phyloP scores from a whole-genome alignment of 2,329 filamentous ascomycete species.

The Pseudocercospora crystallina region DNA sequence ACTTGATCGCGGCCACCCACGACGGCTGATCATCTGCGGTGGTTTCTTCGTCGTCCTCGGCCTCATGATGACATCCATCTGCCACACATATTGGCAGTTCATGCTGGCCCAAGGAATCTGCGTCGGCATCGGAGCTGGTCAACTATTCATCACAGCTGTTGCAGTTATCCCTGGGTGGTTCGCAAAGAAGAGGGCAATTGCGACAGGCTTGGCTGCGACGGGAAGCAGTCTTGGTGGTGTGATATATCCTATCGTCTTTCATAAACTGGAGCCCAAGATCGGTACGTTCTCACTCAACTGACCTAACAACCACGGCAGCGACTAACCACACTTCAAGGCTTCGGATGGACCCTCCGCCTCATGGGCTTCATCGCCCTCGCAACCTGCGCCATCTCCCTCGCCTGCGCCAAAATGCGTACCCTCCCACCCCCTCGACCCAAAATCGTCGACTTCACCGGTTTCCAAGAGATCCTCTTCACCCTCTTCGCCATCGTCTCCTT shows the following conservation, averaged over 20 bases:
- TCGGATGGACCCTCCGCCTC: slow-evolving; percentile 53
- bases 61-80: slow-evolving; percentile 64
- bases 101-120: slow-evolving; percentile 53
- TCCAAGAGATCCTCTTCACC: slow-evolving; percentile 35
- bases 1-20: slow-evolving; percentile 51
- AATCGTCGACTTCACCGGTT: slow-evolving; percentile 41
- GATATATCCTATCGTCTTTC: slow-evolving; percentile 55
- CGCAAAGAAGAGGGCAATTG: slow-evolving; percentile 52
- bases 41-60: slow-evolving; percentile 60
- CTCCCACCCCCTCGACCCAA: slow-evolving; percentile 40
- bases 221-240: slow-evolving; percentile 49
- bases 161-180: slow-evolving; percentile 67
- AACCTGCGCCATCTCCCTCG: slow-evolving; percentile 1
- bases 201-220: slow-evolving; percentile 58
- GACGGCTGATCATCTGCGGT: slow-evolving; percentile 41
- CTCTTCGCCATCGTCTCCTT: slow-evolving; percentile 34
- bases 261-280: slow-evolving; percentile 51
- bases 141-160: slow-evolving; percentile 62
- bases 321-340: slow-evolving; percentile 49
- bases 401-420: slow-evolving; percentile 11
- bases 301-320: not conserved
- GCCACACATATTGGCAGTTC: slow-evolving; percentile 55
- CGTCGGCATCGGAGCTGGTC: slow-evolving; percentile 44
- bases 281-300: slow-evolving; percentile 21
- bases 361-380: slow-evolving; percentile 47